A percentile compares a stretch with the other conserved stretches of the same genome.
phyloP scores from a whole-genome alignment of 2,329 filamentous ascomycete genomes.

The Epichloe baconii region DNA sequence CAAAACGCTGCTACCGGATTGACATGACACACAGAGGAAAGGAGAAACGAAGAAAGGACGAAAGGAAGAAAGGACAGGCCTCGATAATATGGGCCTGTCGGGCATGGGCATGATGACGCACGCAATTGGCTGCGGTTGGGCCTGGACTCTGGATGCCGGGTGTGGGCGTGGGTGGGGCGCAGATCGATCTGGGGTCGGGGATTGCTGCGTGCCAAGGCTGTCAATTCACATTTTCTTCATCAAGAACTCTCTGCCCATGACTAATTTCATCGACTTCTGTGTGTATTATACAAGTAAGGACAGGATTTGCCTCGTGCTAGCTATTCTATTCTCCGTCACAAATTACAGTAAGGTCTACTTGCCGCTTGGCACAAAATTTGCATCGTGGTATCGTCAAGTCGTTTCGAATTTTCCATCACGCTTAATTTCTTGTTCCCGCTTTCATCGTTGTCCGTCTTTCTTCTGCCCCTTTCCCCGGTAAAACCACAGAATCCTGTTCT shows the following conservation, averaged over 20 bases:
- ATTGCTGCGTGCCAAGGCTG: too few species aligned
- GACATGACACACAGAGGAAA: too few species aligned
- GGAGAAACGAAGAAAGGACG: not conserved
- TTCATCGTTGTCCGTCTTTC: not conserved
- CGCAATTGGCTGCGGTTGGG: not conserved
- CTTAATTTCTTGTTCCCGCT: not conserved
- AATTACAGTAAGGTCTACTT: not conserved
- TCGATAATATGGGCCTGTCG: too few species aligned
- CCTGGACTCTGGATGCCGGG: too few species aligned
- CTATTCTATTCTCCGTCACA: not conserved
- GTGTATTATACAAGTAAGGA: not conserved
- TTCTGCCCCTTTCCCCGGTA: not conserved
- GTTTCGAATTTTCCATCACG: not conserved
- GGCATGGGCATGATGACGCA: not conserved
- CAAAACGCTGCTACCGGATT: too few species aligned
- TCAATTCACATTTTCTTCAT: too few species aligned
- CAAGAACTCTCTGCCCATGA: too few species aligned
- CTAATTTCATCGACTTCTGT: not conserved
- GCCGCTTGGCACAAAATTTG: not conserved
- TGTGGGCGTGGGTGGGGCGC: not conserved
- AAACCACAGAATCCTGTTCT: not conserved
- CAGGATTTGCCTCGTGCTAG: not conserved
- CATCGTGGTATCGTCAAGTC: not conserved
- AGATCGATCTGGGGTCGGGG: not conserved
- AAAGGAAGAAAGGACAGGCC: not conserved